Evolutionary conservation across 495 filamentous ascomycete species (phyloP).

Genomic region (Aspergillus cristatus): DNA sequence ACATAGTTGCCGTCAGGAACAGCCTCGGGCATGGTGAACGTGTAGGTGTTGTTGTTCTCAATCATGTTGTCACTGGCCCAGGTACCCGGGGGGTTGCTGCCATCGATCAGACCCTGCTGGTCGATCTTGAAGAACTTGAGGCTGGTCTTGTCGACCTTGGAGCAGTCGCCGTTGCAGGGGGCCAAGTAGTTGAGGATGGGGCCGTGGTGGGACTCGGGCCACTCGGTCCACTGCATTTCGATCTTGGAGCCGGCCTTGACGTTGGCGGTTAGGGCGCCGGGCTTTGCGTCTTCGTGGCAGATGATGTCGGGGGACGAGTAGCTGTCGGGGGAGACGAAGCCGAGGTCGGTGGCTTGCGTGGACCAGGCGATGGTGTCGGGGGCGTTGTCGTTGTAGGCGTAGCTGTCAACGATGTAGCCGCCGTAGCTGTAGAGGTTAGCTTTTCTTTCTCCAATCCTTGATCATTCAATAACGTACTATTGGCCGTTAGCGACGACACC

Average conservation of each 20-base stretch:
- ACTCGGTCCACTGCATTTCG: conserved; percentile 53
- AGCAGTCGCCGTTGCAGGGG: conserved; percentile 57
- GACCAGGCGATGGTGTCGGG: conserved; percentile 48
- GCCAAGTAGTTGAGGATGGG: conserved; percentile 70
- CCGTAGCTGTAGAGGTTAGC: conserved; percentile 13
- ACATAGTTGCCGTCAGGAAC: conserved; percentile 66
- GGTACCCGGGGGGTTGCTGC: conserved; percentile 36
- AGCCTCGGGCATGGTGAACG: conserved; percentile 53
- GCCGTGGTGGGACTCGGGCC: conserved; percentile 60
- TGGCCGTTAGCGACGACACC: conserved; percentile 47
- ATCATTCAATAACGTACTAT: conserved; percentile 11
- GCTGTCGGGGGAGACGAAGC: conserved; percentile 43
- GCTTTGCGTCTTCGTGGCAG: conserved; percentile 52
- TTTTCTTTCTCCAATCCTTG: background rate
- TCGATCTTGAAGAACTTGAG: conserved; percentile 73
- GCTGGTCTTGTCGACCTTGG: conserved; percentile 47
- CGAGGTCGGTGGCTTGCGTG: conserved; percentile 46
- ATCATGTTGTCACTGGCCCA: conserved; percentile 62
- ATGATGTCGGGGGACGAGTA: conserved; percentile 46
- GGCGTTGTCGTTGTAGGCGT: conserved; percentile 27
- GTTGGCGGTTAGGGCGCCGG: conserved; percentile 41
- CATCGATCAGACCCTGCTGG: conserved; percentile 48
- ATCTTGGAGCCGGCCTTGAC: conserved; percentile 46
- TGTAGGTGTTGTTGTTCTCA: conserved; percentile 53
- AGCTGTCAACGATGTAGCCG: conserved; percentile 25